These are phyloP conservation scores for Erodium moschatum DNA, from an alignment of 441 rosid species.

Conservation along the genomic window DNA sequence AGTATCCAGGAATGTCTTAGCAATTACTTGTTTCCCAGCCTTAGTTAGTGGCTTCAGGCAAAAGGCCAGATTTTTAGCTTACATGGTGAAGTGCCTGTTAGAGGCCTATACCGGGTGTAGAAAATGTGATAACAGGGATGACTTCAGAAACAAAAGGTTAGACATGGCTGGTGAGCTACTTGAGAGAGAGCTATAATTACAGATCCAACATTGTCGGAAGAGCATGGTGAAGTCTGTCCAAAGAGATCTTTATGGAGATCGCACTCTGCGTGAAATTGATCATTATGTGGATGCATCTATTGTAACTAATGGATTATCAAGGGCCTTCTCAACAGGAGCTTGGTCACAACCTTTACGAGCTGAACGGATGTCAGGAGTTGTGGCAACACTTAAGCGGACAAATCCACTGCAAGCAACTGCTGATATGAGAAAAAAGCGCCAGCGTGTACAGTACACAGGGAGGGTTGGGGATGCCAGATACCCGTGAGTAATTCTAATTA, in stretches of 20 bases:
- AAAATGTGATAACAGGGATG: conserved; percentile 75
- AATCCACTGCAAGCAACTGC: conserved; percentile 77
- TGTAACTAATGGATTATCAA: conserved; percentile 68
- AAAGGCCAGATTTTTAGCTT: conserved; percentile 78
- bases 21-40: conserved; percentile 57
- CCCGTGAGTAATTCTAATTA: conserved; percentile 53
- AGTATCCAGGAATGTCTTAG: conserved; percentile 46
- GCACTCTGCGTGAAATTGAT: conserved; percentile 49
- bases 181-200: conserved; percentile 75
- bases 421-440: conserved; percentile 78
- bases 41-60: conserved; percentile 40
- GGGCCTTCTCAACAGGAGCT: conserved; percentile 96
- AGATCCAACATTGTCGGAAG: conserved; percentile 60
- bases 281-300: conserved; percentile 85
- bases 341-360: conserved; percentile 86
- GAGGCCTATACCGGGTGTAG: conserved; percentile 56
- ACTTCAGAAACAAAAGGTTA: conserved; percentile 75
- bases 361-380: conserved; percentile 88
- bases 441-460: conserved; percentile 90
- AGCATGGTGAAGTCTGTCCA: conserved; percentile 67
- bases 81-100: conserved; percentile 79
- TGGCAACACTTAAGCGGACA: conserved; percentile 71
- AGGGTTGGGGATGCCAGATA: conserved; percentile 96
- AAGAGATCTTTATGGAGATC: conserved; percentile 63
- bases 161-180: conserved; percentile 83